These are phyloP conservation scores for Russula abietina DNA, from an alignment of 768 basidiomycete genomes.

Conservation along the genomic window DNA sequence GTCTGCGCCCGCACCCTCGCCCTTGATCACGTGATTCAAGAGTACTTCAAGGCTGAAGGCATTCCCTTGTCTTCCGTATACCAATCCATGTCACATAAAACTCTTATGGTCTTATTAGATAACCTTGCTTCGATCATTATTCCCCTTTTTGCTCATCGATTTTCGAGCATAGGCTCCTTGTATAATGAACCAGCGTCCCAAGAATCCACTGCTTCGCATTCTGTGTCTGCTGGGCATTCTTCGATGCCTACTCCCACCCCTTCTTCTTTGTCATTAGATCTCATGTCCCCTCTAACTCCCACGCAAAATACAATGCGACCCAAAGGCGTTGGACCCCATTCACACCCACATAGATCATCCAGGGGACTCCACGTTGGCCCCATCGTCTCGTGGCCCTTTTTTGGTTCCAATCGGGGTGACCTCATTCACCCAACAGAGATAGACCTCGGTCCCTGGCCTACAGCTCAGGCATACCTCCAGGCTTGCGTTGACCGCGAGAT, in stretches of 20 bases:
- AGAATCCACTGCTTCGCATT: background rate
- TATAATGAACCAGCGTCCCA: conserved; percentile 42
- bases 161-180: conserved; percentile 69
- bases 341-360: conserved; percentile 18
- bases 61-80: conserved; percentile 66
- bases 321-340: background rate
- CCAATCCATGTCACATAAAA: conserved; percentile 59
- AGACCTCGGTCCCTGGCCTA: conserved; percentile 74
- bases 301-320: background rate
- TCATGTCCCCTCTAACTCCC: conserved; percentile 14
- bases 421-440: conserved; percentile 61
- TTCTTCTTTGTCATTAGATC: conserved; percentile 13
- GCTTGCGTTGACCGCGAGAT: conserved; percentile 72
- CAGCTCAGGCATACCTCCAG: conserved; percentile 51
- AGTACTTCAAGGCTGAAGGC: conserved; percentile 54
- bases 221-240: conserved; percentile 25
- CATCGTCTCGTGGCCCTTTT: conserved; percentile 89
- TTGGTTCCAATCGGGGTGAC: conserved; percentile 76
- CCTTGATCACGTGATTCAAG: background rate
- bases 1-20: conserved; percentile 24
- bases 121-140: conserved; percentile 65
- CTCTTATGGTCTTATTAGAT: conserved; percentile 57
- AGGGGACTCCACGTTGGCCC: conserved; percentile 60
- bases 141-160: conserved; percentile 72
- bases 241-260: conserved; percentile 29